Evolutionary conservation across 305 asterid species (phyloP).

Genomic region (Solanum hybrid): DNA sequence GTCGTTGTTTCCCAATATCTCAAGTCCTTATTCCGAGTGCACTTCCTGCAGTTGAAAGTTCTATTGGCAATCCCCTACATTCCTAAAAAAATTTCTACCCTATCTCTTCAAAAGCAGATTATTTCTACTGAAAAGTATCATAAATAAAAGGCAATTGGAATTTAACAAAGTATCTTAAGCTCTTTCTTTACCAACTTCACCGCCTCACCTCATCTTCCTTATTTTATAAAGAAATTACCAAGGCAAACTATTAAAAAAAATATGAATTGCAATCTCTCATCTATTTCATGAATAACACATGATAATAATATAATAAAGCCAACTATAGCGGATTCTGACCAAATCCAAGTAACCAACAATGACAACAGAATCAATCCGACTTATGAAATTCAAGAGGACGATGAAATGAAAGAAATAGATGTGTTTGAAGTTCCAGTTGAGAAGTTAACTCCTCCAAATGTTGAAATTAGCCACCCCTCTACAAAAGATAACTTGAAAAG

Average conservation of each 20-base stretch:
- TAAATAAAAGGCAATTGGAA: too few relatives aligned
- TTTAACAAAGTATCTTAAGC: too few relatives aligned
- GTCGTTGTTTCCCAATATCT: too few relatives aligned
- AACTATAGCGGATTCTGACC: constrained; percentile 12
- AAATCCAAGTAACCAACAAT: constrained; percentile 14
- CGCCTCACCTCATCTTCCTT: neutral
- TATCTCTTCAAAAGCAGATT: too few relatives aligned
- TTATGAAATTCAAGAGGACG: constrained; percentile 33
- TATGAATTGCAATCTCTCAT: neutral
- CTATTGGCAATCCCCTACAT: too few relatives aligned
- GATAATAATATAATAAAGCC: constrained; percentile 9
- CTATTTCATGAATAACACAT: neutral
- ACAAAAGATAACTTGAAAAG: constrained; percentile 33
- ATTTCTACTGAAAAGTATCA: neutral
- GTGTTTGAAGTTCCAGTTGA: constrained; percentile 63
- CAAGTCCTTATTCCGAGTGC: too few relatives aligned
- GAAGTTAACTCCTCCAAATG: constrained; percentile 20
- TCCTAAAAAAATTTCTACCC: too few relatives aligned
- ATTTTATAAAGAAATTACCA: neutral
- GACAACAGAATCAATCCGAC: constrained; percentile 5
- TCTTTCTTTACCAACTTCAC: neutral
- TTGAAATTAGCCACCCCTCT: constrained; percentile 10
- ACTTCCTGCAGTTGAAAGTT: too few relatives aligned
- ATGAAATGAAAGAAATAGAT: constrained; percentile 52
- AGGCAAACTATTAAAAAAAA: neutral